Base-by-base conservation (phyloP, 2,329 filamentous ascomycete species). In the Blumeriella jaapii region DNA sequence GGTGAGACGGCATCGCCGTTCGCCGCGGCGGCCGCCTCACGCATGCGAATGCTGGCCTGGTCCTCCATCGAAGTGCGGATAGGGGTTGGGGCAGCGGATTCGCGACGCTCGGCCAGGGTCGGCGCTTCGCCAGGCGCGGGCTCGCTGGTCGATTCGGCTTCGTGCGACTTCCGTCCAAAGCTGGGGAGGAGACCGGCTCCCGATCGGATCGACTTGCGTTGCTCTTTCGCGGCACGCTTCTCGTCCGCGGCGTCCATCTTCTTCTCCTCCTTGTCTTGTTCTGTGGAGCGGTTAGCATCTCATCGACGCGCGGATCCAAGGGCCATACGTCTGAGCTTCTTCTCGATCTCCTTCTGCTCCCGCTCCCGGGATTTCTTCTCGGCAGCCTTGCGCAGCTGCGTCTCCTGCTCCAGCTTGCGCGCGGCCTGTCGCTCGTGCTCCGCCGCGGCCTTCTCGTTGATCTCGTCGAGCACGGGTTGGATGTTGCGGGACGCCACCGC, bases 401-500 rank as follows among this genome's bases (percentile, higher is more conserved):
- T 66, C 39, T 84, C 75, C 41, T 74, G 65, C 40, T 85, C 79
- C 12, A 75, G 55, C 26, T 70, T 68, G 8, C 71, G 58, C 45
- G 77, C 71, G 29, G 76, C 65, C 41, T 81, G 69, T 40, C 77
- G 69, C 31, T 79, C 82, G 24, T 73, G 67, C 54, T 85, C 78
- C 42, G 68, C 67, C 52, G 86, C 80, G 0, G 82, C 82, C 53
- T 78, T 82, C 33, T 82, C 77, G 34, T 78, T 77, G 42, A 95
- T 91, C 45, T 93, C 82, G 46, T 94, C 79, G 5, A 95, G 58
- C 0, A 91, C 75, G 4, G 87, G 87, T 55, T 89, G 82, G 11
- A 95, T 71, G 46, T 78, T 75, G 29, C 70, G 74, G 9, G 74
- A 70, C 2, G 87, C 87, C 46, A 94, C 82, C 5, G 74, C 74